phyloP scores from a whole-genome alignment of 148 eudicot genomes.

The Fagopyrum esculentum region DNA sequence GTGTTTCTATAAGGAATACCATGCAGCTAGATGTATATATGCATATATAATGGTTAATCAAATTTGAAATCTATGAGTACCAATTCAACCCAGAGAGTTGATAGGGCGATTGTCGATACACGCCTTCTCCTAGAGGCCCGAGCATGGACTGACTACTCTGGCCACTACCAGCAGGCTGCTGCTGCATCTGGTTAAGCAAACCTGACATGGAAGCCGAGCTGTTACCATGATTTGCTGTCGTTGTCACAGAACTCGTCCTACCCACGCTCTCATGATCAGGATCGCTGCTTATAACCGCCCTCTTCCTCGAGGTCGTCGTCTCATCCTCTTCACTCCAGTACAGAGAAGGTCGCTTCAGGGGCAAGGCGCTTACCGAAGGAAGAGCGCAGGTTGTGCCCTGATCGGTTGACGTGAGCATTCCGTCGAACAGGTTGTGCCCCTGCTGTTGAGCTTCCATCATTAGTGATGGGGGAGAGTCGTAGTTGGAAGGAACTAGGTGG shows the following conservation, averaged over 20 bases:
- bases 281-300: constrained; percentile 6
- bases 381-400: constrained; percentile 18
- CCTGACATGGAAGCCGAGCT: constrained; percentile 23
- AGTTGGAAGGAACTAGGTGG: constrained; percentile 19
- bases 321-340: constrained; percentile 30
- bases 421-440: constrained; percentile 34
- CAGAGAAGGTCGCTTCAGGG: constrained; percentile 26
- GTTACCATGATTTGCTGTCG: constrained; percentile 10
- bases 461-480: not conserved
- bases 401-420: constrained; percentile 23
- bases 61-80: constrained; percentile 25
- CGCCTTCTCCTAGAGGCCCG: constrained; percentile 24
- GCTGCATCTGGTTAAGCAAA: constrained; percentile 40
- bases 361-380: not conserved
- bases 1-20: too few relatives aligned
- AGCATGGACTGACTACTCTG: constrained; percentile 18
- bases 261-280: constrained; percentile 5
- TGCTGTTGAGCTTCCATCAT: constrained; percentile 15
- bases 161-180: constrained; percentile 19
- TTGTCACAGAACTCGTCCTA: constrained; percentile 12
- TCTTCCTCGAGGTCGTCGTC: not conserved
- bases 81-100: constrained; percentile 42
- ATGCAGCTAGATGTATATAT: not conserved
- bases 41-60: constrained; percentile 6
- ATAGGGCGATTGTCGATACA: constrained; percentile 32